These are phyloP conservation scores for Orobanche coerulescens DNA, from an alignment of 257 asterid genomes.

Conservation along the genomic window DNA sequence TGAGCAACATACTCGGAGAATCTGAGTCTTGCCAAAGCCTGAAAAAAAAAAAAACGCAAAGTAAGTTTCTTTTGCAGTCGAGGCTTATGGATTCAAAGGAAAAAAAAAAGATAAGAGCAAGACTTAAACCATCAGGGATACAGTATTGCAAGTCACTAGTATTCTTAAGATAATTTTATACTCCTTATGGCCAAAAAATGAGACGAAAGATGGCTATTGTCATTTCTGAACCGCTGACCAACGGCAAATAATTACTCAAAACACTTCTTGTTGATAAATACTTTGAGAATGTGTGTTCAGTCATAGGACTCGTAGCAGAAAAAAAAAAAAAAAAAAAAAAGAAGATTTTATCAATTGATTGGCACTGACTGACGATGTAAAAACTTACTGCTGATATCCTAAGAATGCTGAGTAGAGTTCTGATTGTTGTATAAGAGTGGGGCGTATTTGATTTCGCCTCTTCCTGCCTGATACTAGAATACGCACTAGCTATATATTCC, in stretches of 20 bases:
- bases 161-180: not conserved
- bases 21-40: slow-evolving; percentile 96
- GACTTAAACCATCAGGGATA: too few species aligned
- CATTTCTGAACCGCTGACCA: not conserved
- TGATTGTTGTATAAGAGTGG: slow-evolving; percentile 72
- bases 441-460: slow-evolving; percentile 91
- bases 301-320: too few species aligned
- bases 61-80: slow-evolving; percentile 4
- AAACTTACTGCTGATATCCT: slow-evolving; percentile 80
- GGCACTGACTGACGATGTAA: not conserved
- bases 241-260: too few species aligned
- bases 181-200: not conserved
- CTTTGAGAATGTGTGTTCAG: not conserved
- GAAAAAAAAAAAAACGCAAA: slow-evolving; percentile 19
- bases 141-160: too few species aligned
- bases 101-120: not conserved
- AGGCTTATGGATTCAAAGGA: not conserved
- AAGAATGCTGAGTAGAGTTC: slow-evolving; percentile 81
- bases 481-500: slow-evolving; percentile 87
- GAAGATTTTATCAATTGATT: too few species aligned
- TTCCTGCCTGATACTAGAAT: slow-evolving; percentile 94
- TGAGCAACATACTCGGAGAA: slow-evolving; percentile 65
- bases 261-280: not conserved
- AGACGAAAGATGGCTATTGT: not conserved
- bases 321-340: too few species aligned